Conservation (phyloP, 164 flowering plant species). For the Magnolia changhungtana region DNA sequence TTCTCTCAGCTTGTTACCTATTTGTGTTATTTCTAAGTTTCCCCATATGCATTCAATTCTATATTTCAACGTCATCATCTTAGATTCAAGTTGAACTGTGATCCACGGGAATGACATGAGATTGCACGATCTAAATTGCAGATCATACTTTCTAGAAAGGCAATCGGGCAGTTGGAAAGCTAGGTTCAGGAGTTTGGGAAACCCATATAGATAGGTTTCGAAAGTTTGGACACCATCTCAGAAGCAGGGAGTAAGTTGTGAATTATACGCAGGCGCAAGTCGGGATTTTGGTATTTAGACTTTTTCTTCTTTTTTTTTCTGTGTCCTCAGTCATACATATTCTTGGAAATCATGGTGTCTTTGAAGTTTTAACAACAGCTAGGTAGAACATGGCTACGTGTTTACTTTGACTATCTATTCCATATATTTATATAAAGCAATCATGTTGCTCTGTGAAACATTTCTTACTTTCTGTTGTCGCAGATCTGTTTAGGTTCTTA, state of each 20-base stretch:
- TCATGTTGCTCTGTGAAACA: too few relatives aligned
- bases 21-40: too few relatives aligned
- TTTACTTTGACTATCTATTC: not conserved
- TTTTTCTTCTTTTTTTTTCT: not conserved
- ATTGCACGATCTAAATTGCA: too few relatives aligned
- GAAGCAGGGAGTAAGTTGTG: not conserved
- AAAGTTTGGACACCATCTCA: not conserved
- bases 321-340: not conserved
- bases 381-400: not conserved
- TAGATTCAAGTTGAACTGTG: too few relatives aligned
- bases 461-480: too few relatives aligned
- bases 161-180: not conserved
- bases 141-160: slow-evolving; percentile 13
- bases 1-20: too few relatives aligned
- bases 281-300: slow-evolving; percentile 3
- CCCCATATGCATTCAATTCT: too few relatives aligned
- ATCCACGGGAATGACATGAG: too few relatives aligned
- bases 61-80: too few relatives aligned
- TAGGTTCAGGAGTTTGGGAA: not conserved
- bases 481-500: too few relatives aligned
- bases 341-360: not conserved
- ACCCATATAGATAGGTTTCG: not conserved
- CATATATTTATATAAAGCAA: not conserved
- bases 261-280: slow-evolving; percentile 2
- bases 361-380: not conserved